Base-by-base conservation (phyloP, 2,329 filamentous ascomycete genomes). In the Metarhizium brunneum region DNA sequence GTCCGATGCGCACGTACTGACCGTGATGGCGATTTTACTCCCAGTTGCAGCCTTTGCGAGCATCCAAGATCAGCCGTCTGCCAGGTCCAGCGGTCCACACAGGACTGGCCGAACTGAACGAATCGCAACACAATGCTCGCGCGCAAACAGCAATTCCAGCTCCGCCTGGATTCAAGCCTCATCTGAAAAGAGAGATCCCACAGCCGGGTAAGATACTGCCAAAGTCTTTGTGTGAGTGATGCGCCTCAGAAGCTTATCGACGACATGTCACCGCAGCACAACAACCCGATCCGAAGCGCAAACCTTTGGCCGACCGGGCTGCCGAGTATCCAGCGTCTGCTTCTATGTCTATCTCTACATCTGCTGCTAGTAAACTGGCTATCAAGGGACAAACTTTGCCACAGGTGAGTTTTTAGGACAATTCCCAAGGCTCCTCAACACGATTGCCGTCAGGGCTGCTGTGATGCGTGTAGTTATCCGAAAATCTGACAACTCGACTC, bases 121-220 rank as follows among this genome's bases (percentile, higher is more conserved):
- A 84, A 7, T 84, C 82, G n/a, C 80, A 85, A 63, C 74, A 72
- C 68, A 86, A 86, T 65, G 68, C 76, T 47, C 78, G 82, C 52
- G 66, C 70, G 11, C 77, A 76, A 52, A 66, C 70, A 2, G 66
- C 74, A 0, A 72, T 72, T 42, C 71, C 71, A 53, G 69, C 74
- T 38, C 69, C 73, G 11, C 66, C 73, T n/a, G 56, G 63, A 6
- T 53, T 60, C 20, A 73, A 74, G 58, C 29, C 48, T 14, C 71
- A 70, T 13, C 55, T 78, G 58, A 86, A 86, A 70, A 78, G 83
- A 60, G 74, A 73, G 55, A 69, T 73, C 13, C 71, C 74, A 2
- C 69, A 73, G 47, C 71, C 76, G 63, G 74, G 76, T 78, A 56
- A 20, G 47, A 40, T 48, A 8, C 64, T 48, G 68, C 56, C n/a